Conservation (phyloP, 176 grass and related monocot genomes). For the Aechmea fasciata region DNA sequence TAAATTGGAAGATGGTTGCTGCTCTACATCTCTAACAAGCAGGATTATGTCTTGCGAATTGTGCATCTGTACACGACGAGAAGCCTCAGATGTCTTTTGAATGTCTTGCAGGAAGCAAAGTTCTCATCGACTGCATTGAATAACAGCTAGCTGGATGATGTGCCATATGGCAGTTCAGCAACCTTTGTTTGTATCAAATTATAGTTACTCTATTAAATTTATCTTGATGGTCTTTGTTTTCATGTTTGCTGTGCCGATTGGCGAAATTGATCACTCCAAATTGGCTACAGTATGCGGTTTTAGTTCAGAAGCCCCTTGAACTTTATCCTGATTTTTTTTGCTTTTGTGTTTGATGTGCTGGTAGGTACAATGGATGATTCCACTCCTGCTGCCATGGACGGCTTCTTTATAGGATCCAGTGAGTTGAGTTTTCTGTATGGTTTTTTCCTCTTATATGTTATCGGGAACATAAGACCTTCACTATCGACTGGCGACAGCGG, state of each 20-base stretch:
- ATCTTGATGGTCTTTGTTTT: slow-evolving; percentile 19
- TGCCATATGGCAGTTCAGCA: not conserved
- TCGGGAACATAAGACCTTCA: slow-evolving; percentile 35
- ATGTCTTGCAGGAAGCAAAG: not conserved
- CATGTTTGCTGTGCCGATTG: not conserved
- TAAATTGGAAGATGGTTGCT: not conserved
- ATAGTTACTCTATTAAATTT: slow-evolving; percentile 20
- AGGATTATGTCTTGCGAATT: not conserved
- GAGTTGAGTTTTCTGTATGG: slow-evolving; percentile 36
- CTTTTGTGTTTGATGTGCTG: slow-evolving; percentile 29
- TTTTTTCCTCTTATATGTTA: slow-evolving; percentile 77
- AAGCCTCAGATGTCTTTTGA: not conserved
- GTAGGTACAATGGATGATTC: slow-evolving; percentile 16
- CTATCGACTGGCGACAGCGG: slow-evolving; percentile 10
- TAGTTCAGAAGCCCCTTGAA: not conserved
- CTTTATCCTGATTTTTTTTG: slow-evolving; percentile 28
- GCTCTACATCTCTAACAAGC: slow-evolving; percentile 2
- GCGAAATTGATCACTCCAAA: not conserved
- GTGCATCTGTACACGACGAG: not conserved
- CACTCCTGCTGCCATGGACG: slow-evolving; percentile 18
- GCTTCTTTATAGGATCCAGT: slow-evolving; percentile 18
- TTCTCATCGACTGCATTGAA: slow-evolving; percentile 22
- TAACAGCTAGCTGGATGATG: slow-evolving; percentile 14
- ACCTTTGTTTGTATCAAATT: not conserved
- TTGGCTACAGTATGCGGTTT: not conserved